These are phyloP conservation scores for Scytalidium lignicola DNA, from an alignment of 2,329 filamentous ascomycete genomes.

Conservation along the genomic window DNA sequence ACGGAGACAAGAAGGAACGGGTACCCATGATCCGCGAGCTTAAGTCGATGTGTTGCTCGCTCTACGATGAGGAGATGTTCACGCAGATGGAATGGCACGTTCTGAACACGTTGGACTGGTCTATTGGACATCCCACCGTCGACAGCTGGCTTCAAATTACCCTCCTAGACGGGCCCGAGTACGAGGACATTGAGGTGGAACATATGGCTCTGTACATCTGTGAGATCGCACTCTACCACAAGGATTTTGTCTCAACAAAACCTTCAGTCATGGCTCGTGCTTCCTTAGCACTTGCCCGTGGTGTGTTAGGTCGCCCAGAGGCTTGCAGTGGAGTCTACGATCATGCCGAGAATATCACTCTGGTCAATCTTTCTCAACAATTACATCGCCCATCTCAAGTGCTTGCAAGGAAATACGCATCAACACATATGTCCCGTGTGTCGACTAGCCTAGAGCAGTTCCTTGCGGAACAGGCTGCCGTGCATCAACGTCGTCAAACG, in stretches of 20 bases:
- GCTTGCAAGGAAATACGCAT: slow-evolving; percentile 63
- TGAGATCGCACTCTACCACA: slow-evolving; percentile 93
- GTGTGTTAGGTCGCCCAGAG: slow-evolving; percentile 77
- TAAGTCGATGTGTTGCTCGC: slow-evolving; percentile 97
- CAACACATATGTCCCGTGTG: slow-evolving; percentile 59
- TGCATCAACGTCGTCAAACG: slow-evolving; percentile 45
- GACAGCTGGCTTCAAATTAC: slow-evolving; percentile 90
- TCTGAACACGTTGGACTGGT: slow-evolving; percentile 93
- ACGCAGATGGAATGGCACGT: slow-evolving; percentile 99
- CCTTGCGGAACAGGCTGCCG: slow-evolving; percentile 56
- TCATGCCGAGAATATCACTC: slow-evolving; percentile 62
- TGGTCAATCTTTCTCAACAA: slow-evolving; percentile 48
- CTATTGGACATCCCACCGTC: slow-evolving; percentile 90
- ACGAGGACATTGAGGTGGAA: slow-evolving; percentile 78
- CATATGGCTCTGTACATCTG: slow-evolving; percentile 92
- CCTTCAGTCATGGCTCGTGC: slow-evolving; percentile 88
- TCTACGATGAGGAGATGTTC: slow-evolving; percentile 99
- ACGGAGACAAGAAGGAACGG: slow-evolving; percentile 96
- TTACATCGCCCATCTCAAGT: slow-evolving; percentile 63
- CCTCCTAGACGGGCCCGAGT: slow-evolving; percentile 65
- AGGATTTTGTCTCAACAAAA: slow-evolving; percentile 90
- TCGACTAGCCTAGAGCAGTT: slow-evolving; percentile 62
- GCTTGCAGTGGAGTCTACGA: slow-evolving; percentile 71
- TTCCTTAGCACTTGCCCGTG: slow-evolving; percentile 78
- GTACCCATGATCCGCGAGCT: slow-evolving; percentile 97